Evolutionary conservation across 2,329 filamentous ascomycete species (phyloP), one percentile per base, ranked within the genome.

Genomic region (Xylariaceae sp.): DNA sequence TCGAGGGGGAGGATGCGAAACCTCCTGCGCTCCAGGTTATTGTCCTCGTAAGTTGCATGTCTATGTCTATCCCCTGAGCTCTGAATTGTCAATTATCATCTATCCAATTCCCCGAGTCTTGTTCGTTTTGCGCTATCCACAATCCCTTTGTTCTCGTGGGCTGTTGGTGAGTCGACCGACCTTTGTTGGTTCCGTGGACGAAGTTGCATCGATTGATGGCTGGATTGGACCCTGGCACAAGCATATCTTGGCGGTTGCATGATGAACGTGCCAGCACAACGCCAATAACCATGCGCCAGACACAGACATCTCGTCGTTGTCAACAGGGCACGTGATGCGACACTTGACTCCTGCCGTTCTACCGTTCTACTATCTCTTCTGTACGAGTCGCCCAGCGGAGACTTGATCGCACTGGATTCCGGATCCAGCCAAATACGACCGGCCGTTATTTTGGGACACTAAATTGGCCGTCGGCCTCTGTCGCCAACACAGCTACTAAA

Each of bases 1-100:
- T 61, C 35, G 63, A 65, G 37, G 55, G 61, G 45, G 63, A 63
- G 48, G 62, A 64, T 58, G 64, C 61, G 49, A 64, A 56, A 55
- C 52, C 60, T 58, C 80, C 84, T 72, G 83, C 84, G 47, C 76
- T 91, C 75, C 87, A 91, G 75, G 85, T 91, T 51, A 89, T 90
- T 75, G 80, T 91, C 60, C 74, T 91, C 78, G 88, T 91, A 77
- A 78, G 87, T 81, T 56, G 54, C 60, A 55, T 61, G 5, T 13
- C 3, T 23, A 1, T 5, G 13, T 53, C 49, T 53, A 48, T 13
- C 11, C 7, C 23, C 37, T 44, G 34, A 30, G 30, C 8, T n/a
- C 34, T 54, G 30, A 45, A 49, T 49, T 49, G 4, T 18, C 47
- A 30, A 4, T 30, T 5, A 30, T 30, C 23, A 30, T 30, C 23